These are phyloP conservation scores for Reticulascus tulasneorum DNA, from an alignment of 2,329 filamentous ascomycete genomes.

Conservation along the genomic window DNA sequence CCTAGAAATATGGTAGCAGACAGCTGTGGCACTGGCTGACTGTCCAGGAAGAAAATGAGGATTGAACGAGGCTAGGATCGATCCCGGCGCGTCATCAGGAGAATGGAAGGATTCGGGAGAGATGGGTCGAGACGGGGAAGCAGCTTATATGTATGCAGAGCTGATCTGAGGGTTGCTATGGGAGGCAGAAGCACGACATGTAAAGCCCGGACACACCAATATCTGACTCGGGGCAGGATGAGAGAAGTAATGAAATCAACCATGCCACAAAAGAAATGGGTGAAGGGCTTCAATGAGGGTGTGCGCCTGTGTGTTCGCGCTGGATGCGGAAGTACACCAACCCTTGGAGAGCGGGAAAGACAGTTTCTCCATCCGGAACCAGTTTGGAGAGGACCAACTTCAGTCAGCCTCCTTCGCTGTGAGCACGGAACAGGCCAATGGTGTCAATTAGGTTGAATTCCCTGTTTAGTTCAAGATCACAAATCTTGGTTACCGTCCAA, in stretches of 20 bases:
- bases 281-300: constrained; percentile 11
- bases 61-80: constrained; percentile 3
- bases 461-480: constrained; percentile 7
- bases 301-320: constrained; percentile 9
- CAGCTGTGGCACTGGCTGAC: constrained; percentile 1
- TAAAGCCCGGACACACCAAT: constrained; percentile 6
- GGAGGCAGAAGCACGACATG: constrained; percentile 8
- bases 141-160: constrained; percentile 14
- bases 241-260: constrained; percentile 11
- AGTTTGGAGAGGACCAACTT: constrained; percentile 10
- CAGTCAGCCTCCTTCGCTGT: constrained; percentile 9
- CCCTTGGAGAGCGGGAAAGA: constrained; percentile 11
- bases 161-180: constrained; percentile 6
- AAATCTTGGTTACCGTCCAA: constrained; percentile 2
- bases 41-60: constrained; percentile 2
- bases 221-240: constrained; percentile 11
- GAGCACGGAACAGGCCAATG: constrained; percentile 4
- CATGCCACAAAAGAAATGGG: no score
- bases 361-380: constrained; percentile 4
- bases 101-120: constrained; percentile 9
- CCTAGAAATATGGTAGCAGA: no score
- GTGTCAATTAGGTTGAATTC: constrained; percentile 5
- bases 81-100: constrained; percentile 1
- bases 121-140: constrained; percentile 7
- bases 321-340: constrained; percentile 6